Evolutionary conservation across 2,329 filamentous ascomycete species (phyloP).

Genomic region (Monosporascus sp.): DNA sequence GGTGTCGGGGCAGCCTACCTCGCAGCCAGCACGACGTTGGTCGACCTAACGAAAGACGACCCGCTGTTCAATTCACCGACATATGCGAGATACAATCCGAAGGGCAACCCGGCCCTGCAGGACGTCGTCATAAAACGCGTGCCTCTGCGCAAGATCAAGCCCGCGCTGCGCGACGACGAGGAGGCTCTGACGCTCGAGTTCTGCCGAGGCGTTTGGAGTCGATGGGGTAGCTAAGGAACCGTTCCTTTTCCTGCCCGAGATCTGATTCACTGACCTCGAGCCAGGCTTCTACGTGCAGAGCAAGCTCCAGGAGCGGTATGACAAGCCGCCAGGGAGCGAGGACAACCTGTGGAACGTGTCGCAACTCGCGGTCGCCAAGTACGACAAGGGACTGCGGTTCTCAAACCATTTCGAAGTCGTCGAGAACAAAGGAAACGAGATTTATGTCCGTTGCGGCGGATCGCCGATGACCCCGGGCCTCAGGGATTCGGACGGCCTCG

Average conservation of each 20-base stretch:
- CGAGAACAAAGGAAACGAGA: constrained; percentile 21
- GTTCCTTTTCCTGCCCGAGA: no score
- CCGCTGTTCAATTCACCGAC: constrained; percentile 53
- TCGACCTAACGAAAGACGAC: constrained; percentile 54
- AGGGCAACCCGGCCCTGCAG: constrained; percentile 55
- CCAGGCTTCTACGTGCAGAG: constrained; percentile 41
- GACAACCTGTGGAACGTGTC: constrained; percentile 24
- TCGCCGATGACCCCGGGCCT: constrained; percentile 23
- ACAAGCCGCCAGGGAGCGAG: constrained; percentile 24
- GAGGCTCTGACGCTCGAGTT: constrained; percentile 56
- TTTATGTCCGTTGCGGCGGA: constrained; percentile 25
- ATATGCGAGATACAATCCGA: constrained; percentile 57
- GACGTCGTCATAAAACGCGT: constrained; percentile 61
- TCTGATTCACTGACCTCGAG: neutral
- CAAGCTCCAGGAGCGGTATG: constrained; percentile 25
- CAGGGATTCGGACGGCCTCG: constrained; percentile 24
- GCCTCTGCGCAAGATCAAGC: constrained; percentile 57
- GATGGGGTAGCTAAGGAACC: constrained; percentile 46
- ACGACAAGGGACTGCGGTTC: constrained; percentile 22
- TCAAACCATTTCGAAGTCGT: constrained; percentile 31
- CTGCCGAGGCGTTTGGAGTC: constrained; percentile 63
- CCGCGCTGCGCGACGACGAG: constrained; percentile 58
- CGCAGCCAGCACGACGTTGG: constrained; percentile 49
- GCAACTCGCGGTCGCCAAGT: constrained; percentile 23
- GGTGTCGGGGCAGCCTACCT: constrained; percentile 45